Evolutionary conservation across 208 protist genomes (phyloP).

Genomic region (Trypanosoma platydactyli): DNA sequence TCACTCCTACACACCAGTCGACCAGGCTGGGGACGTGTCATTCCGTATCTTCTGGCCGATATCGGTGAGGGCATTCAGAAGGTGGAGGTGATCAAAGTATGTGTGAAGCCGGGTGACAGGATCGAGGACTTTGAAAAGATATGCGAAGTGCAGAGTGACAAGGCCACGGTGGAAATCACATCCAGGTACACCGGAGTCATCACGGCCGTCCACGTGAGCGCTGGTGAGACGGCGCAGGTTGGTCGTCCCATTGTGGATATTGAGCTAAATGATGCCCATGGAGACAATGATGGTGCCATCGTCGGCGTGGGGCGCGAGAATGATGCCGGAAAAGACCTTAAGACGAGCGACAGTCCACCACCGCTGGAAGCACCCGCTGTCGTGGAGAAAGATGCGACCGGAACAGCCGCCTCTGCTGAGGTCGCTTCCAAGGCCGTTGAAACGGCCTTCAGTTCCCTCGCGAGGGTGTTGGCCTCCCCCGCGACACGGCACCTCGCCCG

Average conservation of each 20-base stretch:
- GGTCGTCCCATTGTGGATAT: constrained; percentile 90
- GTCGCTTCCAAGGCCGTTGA: not conserved
- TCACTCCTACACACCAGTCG: constrained; percentile 15
- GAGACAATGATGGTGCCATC: not conserved
- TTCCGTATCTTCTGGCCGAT: constrained; percentile 91
- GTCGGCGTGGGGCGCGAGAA: no score
- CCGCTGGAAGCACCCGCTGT: not conserved
- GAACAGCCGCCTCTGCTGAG: not conserved
- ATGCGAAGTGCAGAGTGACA: constrained; percentile 96
- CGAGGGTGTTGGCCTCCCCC: constrained; percentile 88
- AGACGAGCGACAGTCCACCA: not conserved
- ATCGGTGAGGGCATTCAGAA: constrained; percentile 96
- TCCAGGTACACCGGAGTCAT: constrained; percentile 89
- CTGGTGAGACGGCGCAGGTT: constrained; percentile 84
- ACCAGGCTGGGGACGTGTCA: constrained; percentile 21
- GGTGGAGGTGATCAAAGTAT: constrained; percentile 93
- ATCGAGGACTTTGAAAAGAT: constrained; percentile 94
- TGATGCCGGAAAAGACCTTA: no score
- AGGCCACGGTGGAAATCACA: constrained; percentile 94
- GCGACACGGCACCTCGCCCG: constrained; percentile 86
- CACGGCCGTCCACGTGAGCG: constrained; percentile 74
- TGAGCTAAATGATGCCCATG: constrained; percentile 37
- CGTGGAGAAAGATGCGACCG: no score
- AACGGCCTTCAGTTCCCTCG: no score
- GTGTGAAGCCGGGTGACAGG: constrained; percentile 87